Base-by-base conservation (phyloP, 176 grass and related monocot genomes). In the Typha latifolia region DNA sequence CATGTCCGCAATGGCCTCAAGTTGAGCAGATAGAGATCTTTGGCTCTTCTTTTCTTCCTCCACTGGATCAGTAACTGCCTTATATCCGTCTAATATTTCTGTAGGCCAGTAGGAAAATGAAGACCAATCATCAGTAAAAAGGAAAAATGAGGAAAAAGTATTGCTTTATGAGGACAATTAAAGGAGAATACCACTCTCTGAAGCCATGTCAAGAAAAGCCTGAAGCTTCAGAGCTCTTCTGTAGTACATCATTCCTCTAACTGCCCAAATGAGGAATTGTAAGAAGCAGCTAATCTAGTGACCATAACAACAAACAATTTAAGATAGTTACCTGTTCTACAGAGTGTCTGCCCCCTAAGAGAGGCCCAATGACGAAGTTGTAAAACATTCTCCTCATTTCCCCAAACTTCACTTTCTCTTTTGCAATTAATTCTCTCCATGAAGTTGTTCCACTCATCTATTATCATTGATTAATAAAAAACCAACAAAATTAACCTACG, bases 231-330 rank as follows among this genome's bases (percentile, higher is more conserved):
- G 79, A 67, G 91, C 91, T 74, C 84, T 96, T 73, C 84, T 78
- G 31, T 96, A 96, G 61, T 96, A 96, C 91, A 96, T 96, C 91
- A 96, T 96, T n/a, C 91, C 91, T 77, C 91, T 90, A 75, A 96
- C 91, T 96, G 80, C 72, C 81, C 67, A 43, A 74, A 64, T 13
- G 34, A 55, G 64, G 57, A 26, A 77, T 74, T 55, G 49, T 74
- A 2, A 70, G 31, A n/a, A 47, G 34, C 24, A 69, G 14, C 47
- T 66, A 49, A 47, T 32, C 24, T 51, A 73, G 43, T 64, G 5
- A 21, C 15, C 73, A 59, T 59, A 21, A n/a, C 11, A 48, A 23
- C 31, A 73, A 2, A 24, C 63, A 27, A 12, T 15, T 14, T 4
- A 50, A 51, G 12, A 49, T 49, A 69, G 66, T 22, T 82, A 96